Conservation (phyloP, 1,139 yeast genomes). For the Suhomyces wounanorum region DNA sequence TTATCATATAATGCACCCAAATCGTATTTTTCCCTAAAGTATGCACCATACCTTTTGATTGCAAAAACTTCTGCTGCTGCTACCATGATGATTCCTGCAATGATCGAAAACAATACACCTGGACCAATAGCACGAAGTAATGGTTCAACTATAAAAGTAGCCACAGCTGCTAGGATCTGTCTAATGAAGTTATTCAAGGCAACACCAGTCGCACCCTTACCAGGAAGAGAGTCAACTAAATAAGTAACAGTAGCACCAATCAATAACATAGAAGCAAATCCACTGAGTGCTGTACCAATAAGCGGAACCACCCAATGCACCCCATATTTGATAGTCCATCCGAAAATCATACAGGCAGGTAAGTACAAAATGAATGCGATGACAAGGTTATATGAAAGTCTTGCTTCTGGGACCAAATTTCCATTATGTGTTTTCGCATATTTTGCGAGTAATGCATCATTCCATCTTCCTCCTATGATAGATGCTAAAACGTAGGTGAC, state of each 20-base stretch:
- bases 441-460: slow-evolving; percentile 58
- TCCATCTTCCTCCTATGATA: slow-evolving; percentile 77
- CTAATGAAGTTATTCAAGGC: slow-evolving; percentile 78
- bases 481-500: slow-evolving; percentile 75
- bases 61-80: slow-evolving; percentile 46
- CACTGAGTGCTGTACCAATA: slow-evolving; percentile 79
- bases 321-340: slow-evolving; percentile 74
- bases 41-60: slow-evolving; percentile 58
- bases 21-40: slow-evolving; percentile 68
- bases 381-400: slow-evolving; percentile 75
- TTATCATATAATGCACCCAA: slow-evolving; percentile 57
- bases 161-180: slow-evolving; percentile 72
- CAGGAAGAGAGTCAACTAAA: slow-evolving; percentile 82
- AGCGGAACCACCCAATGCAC: slow-evolving; percentile 76
- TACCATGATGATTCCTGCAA: slow-evolving; percentile 57
- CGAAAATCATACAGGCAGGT: slow-evolving; percentile 68
- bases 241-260: slow-evolving; percentile 83
- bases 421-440: slow-evolving; percentile 64
- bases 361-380: slow-evolving; percentile 65
- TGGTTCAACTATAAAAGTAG: slow-evolving; percentile 77
- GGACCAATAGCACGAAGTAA: slow-evolving; percentile 61
- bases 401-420: slow-evolving; percentile 69
- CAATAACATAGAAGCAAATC: slow-evolving; percentile 81
- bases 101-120: slow-evolving; percentile 69
- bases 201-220: slow-evolving; percentile 86